A percentile compares a stretch with the other conserved stretches of the same genome.
These are phyloP conservation scores for Fusarium transvaalense DNA, from an alignment of 2,329 filamentous ascomycete species.

Conservation along the genomic window DNA sequence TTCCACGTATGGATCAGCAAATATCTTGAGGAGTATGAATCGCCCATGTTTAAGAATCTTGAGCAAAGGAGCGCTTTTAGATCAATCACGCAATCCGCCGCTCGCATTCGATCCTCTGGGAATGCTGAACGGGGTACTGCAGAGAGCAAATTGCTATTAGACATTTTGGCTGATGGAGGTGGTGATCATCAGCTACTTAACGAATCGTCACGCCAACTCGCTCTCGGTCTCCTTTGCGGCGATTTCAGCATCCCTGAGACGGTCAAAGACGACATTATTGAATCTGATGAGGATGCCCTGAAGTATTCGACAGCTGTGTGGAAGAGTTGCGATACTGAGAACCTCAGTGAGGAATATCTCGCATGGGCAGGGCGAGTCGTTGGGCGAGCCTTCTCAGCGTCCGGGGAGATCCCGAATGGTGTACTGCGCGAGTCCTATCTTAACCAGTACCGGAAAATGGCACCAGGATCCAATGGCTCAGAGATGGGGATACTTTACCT, in stretches of 20 bases:
- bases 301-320: constrained; percentile 76
- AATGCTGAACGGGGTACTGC: constrained; percentile 76
- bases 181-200: constrained; percentile 74
- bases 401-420: constrained; percentile 73
- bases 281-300: constrained; percentile 73
- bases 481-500: constrained; percentile 73
- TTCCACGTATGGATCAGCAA: constrained; percentile 85
- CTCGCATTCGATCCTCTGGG: constrained; percentile 74
- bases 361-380: constrained; percentile 88
- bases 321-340: constrained; percentile 77
- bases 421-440: constrained; percentile 72
- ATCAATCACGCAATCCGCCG: constrained; percentile 76
- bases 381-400: constrained; percentile 84
- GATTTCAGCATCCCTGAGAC: constrained; percentile 72
- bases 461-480: constrained; percentile 65
- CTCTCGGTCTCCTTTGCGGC: constrained; percentile 78
- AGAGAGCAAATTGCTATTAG: constrained; percentile 85
- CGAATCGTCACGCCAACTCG: constrained; percentile 75
- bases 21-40: constrained; percentile 74
- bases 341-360: constrained; percentile 76
- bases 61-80: constrained; percentile 69
- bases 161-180: constrained; percentile 80
- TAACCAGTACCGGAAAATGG: constrained; percentile 62
- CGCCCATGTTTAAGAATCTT: constrained; percentile 62
- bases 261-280: constrained; percentile 73